Percentiles rank a stretch among this genome's conserved stretches.
These are phyloP conservation scores for Prunus mume DNA, from an alignment of 306 rosid genomes.

Conservation along the genomic window DNA sequence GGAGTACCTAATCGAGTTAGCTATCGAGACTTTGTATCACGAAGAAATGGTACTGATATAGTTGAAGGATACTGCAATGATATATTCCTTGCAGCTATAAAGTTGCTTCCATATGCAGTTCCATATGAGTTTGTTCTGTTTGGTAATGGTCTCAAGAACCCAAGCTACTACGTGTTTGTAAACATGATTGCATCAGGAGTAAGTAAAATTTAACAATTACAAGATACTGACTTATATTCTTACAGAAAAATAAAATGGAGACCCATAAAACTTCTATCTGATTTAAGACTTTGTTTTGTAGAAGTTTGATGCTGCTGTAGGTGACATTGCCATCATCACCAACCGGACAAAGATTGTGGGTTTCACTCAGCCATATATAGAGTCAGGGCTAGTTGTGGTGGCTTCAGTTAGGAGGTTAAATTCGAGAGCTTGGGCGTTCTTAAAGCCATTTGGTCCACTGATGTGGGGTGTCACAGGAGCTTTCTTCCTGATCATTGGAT, in stretches of 20 bases:
- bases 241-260: neutral
- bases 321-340: conserved; percentile 48
- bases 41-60: conserved; percentile 20
- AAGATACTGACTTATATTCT: neutral
- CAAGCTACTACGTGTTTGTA: conserved; percentile 41
- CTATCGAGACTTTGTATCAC: conserved; percentile 39
- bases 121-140: conserved; percentile 40
- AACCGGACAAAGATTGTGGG: conserved; percentile 45
- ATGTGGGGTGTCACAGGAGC: conserved; percentile 42
- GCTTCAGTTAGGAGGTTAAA: conserved; percentile 26
- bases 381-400: conserved; percentile 54
- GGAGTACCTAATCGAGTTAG: conserved; percentile 51
- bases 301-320: conserved; percentile 54
- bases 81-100: conserved; percentile 45
- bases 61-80: conserved; percentile 52
- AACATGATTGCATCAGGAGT: conserved; percentile 33
- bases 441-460: conserved; percentile 39
- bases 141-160: conserved; percentile 50
- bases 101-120: conserved; percentile 46
- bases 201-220: conserved; percentile 21
- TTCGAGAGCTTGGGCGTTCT: conserved; percentile 43
- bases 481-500: conserved; percentile 41
- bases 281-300: conserved; percentile 14
- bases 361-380: conserved; percentile 49
- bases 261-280: neutral